Conservation (phyloP, 1,139 yeast species). For the Groenewaldozyma auringiensis region DNA sequence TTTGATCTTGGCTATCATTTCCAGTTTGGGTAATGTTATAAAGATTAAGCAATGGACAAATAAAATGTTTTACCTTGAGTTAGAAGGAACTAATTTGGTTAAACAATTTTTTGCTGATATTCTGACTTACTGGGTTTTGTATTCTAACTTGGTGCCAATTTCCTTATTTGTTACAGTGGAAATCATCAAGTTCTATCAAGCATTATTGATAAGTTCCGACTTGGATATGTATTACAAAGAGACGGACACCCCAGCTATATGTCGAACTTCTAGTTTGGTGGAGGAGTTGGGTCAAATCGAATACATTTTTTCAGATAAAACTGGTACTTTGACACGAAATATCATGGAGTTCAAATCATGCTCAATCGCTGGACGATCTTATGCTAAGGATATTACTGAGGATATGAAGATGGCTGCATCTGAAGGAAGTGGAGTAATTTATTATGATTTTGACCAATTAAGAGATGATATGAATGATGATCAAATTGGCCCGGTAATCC, state of each 20-base stretch:
- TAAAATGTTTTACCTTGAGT: constrained; percentile 53
- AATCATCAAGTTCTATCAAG: constrained; percentile 90
- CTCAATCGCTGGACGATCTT: constrained; percentile 86
- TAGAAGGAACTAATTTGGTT: constrained; percentile 63
- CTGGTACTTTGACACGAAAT: constrained; percentile 91
- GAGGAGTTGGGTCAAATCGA: constrained; percentile 96
- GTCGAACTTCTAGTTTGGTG: constrained; percentile 87
- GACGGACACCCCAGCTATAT: constrained; percentile 90
- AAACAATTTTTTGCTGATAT: constrained; percentile 76
- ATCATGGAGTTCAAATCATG: constrained; percentile 96
- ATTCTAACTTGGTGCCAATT: constrained; percentile 92
- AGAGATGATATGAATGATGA: constrained; percentile 42
- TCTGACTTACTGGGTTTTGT: constrained; percentile 90
- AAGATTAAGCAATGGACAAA: constrained; percentile 50
- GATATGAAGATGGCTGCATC: constrained; percentile 64
- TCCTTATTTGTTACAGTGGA: constrained; percentile 90
- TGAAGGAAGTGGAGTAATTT: constrained; percentile 81
- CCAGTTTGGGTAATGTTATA: constrained; percentile 83
- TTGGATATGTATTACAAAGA: constrained; percentile 84
- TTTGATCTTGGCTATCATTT: constrained; percentile 64
- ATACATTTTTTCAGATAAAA: constrained; percentile 90
- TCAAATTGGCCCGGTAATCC: constrained; percentile 54
- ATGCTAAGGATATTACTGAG: constrained; percentile 84
- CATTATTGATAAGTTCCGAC: constrained; percentile 87
- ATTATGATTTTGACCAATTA: constrained; percentile 62